A percentile compares a stretch with the other conserved stretches of the same genome.
Conservation (phyloP, 1,284 basidiomycete species). For the Heterobasidion irregulare region DNA sequence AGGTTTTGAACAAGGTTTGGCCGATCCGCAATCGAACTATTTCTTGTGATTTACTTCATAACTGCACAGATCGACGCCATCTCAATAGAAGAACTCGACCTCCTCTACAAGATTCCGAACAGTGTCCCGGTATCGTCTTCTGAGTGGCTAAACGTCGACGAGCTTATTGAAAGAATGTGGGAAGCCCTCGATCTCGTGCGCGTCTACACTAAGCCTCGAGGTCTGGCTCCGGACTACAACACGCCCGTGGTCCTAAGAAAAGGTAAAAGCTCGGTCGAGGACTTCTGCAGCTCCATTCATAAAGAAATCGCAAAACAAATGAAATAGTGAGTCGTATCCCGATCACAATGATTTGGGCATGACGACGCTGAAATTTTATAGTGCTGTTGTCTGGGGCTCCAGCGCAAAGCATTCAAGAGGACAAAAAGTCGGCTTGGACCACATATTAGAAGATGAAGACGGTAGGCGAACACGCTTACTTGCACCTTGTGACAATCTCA, state of each 20-base stretch:
- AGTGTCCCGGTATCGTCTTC: conserved; percentile 91
- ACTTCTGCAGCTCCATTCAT: conserved; percentile 88
- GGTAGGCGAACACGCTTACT: conserved; percentile 33
- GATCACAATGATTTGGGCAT: background rate
- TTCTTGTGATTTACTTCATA: conserved; percentile 7
- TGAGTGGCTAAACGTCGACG: conserved; percentile 96
- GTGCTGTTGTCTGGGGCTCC: conserved; percentile 88
- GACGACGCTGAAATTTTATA: conserved; percentile 22
- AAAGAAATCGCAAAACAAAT: conserved; percentile 91
- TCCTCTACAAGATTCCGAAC: conserved; percentile 92
- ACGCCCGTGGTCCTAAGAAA: conserved; percentile 73
- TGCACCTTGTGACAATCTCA: background rate
- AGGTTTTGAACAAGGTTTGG: conserved; percentile 73
- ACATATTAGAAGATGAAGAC: conserved; percentile 86
- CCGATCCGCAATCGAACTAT: background rate
- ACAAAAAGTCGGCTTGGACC: conserved; percentile 92
- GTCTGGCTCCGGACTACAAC: conserved; percentile 84
- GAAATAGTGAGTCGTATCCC: conserved; percentile 64
- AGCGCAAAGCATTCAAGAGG: conserved; percentile 95
- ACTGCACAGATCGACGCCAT: conserved; percentile 86
- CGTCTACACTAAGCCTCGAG: conserved; percentile 94
- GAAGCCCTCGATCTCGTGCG: conserved; percentile 81
- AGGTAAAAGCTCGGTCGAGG: conserved; percentile 75
- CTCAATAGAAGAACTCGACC: conserved; percentile 96
- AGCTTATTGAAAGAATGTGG: conserved; percentile 92